Conservation (phyloP, 1,139 yeast genomes). For the Hemisphaericaspora xylanilytica region DNA sequence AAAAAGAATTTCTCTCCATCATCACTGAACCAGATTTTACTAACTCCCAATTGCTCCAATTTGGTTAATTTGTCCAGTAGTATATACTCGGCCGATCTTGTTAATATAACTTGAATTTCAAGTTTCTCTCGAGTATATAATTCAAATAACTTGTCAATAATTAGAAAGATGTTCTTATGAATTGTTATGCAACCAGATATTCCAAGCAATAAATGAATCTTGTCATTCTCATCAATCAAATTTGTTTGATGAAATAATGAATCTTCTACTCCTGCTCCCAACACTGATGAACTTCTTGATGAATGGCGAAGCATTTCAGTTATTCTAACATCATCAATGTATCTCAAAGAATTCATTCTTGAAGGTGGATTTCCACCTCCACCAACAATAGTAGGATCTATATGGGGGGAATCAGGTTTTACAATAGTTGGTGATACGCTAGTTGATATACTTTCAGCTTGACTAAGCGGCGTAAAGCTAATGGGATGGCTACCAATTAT, state of each 20-base stretch:
- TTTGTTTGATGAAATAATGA: not conserved
- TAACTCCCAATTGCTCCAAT: slow-evolving; percentile 25
- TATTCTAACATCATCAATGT: slow-evolving; percentile 16
- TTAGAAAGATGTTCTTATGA: slow-evolving; percentile 24
- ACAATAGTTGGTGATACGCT: slow-evolving; percentile 10
- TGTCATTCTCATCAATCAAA: slow-evolving; percentile 12
- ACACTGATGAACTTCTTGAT: slow-evolving; percentile 6
- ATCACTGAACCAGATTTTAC: slow-evolving; percentile 27
- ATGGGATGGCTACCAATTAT: not conserved
- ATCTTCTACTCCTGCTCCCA: not conserved
- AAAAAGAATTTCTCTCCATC: slow-evolving; percentile 23
- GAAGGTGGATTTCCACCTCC: slow-evolving; percentile 3
- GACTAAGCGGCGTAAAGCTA: not conserved
- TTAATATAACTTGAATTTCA: slow-evolving; percentile 28
- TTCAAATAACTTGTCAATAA: slow-evolving; percentile 28
- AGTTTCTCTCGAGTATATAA: slow-evolving; percentile 23
- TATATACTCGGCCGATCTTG: slow-evolving; percentile 29
- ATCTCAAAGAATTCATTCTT: slow-evolving; percentile 18
- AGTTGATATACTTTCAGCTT: slow-evolving; percentile 8
- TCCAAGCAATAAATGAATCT: slow-evolving; percentile 27
- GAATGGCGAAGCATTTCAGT: slow-evolving; percentile 15
- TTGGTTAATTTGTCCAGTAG: slow-evolving; percentile 24
- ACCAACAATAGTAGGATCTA: not conserved
- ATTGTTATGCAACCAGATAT: slow-evolving; percentile 29
- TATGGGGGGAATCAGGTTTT: slow-evolving; percentile 2